Evolutionary conservation across 495 filamentous ascomycete genomes (phyloP), one percentile per base, ranked within the genome.

Genomic region (Chaetomium tenue): DNA sequence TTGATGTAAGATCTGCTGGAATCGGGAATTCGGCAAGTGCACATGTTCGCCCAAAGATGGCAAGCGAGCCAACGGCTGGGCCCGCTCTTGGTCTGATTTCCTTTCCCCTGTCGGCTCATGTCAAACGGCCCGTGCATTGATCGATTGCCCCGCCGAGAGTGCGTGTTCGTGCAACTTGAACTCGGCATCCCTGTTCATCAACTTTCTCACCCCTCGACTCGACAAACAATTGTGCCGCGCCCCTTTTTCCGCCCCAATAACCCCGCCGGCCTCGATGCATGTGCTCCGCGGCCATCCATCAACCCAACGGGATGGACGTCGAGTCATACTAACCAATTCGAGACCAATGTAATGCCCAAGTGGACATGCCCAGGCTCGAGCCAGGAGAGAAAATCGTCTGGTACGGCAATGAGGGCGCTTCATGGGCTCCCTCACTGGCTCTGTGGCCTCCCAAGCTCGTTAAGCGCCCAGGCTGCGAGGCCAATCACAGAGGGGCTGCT

Each of bases 401-500:
- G 58, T 23, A 58, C n/a, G 50, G 42, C 39, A 47, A 47, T 60
- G 37, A 25, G 63, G 64, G 71, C 72, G 72, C 72, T 73, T 72
- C 60, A 59, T 23, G 60, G 60, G 51, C 62, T 53, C 62, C 52
- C 64, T 71, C 70, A 72, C 68, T 72, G 68, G 62, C 64, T 67
- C 67, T 63, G 58, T 73, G 64, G 53, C 54, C 28, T 50, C 61
- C 61, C 26, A 55, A 20, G 65, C 50, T 42, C 42, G 59, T 63
- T 75, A 75, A 74, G 73, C 73, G 73, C 73, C 68, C 64, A 59
- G 39, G 46, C 53, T 28, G 53, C 46, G 66, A 68, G 63, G 57
- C 73, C 73, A 75, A 75, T 75, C 73, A 75, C 70, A 56, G 60
- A 30, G 60, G 60, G 44, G 47, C 55, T 52, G 56, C 63, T 26